Conservation (phyloP, 176 grass and related monocot genomes). For the Aegilops longissima region DNA sequence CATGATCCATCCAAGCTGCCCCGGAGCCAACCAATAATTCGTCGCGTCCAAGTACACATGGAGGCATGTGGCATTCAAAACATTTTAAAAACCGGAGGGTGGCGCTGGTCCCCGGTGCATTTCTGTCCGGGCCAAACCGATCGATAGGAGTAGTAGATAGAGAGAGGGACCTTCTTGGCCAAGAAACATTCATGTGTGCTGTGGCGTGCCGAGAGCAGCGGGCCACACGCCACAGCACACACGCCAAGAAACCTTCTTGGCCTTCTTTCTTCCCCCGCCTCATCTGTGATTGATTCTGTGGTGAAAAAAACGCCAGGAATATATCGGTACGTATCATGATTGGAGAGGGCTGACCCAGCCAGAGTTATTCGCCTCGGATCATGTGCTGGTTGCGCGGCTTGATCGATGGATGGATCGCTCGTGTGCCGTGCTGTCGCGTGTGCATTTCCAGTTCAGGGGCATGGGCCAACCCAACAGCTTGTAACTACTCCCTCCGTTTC, state of each 20-base stretch:
- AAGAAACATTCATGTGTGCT: too few species aligned
- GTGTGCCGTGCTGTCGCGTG: constrained; percentile 7
- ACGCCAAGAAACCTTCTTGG: not conserved
- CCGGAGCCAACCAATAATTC: constrained; percentile 41
- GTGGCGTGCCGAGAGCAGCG: not conserved
- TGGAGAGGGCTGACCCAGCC: not conserved
- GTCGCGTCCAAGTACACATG: constrained; percentile 43
- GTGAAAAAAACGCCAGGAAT: not conserved
- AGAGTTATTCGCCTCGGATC: not conserved
- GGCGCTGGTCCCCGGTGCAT: constrained; percentile 11
- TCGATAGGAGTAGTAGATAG: not conserved
- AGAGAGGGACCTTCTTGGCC: not conserved
- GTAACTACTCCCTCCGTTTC: not conserved
- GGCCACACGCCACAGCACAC: not conserved
- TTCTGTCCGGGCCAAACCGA: not conserved
- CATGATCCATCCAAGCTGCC: constrained; percentile 18
- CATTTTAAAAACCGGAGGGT: constrained; percentile 38
- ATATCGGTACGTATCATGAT: not conserved
- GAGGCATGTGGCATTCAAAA: constrained; percentile 49
- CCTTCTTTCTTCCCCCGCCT: not conserved
- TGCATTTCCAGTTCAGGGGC: not conserved
- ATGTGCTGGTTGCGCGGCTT: not conserved
- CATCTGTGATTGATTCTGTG: not conserved
- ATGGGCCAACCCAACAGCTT: constrained; percentile 7
- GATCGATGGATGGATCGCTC: not conserved